Evolutionary conservation across 2,329 filamentous ascomycete genomes (phyloP), one percentile per base, ranked within the genome.

Genomic region (Dactylonectria macrodidyma): DNA sequence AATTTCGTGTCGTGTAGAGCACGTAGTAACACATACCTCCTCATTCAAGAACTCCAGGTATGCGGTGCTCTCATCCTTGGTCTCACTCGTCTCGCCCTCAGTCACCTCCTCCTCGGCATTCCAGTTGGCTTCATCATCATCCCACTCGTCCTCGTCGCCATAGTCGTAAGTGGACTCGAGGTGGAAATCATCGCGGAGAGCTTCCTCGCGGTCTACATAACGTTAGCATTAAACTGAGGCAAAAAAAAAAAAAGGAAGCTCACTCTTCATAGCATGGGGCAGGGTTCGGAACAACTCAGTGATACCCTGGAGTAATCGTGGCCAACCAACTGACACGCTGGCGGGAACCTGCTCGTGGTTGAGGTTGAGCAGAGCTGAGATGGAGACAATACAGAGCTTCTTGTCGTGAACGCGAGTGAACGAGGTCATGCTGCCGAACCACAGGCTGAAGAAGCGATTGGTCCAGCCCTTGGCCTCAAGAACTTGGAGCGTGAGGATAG

Each of bases 371-470:
- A 99, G 89, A 6, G 94, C 89, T 66, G 93, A 92, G 75, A 99
- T 98, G 54, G 95, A 95, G 19, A 95, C 93, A 75, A 99, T 98
- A 70, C 94, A 98, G 30, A 99, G 87, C 86, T 98, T 99, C 89
- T 99, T 99, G 85, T 99, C 96, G 80, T 99, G 96, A 2, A 99
- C 96, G 48, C 96, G 90, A 59, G 90, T 93, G 84, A 99, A 98
- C 77, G 90, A 92, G 70, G 97, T 93, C 84, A 99, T 99, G 83
- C 92, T 97, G 48, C 94, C 94, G 81, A 99, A 99, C 96, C 96
- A 99, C 66, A 97, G 85, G 82, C 94, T 97, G 86, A 99, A 99
- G 85, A 99, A 99, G 79, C 97, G 97, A 84, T 98, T 98, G 7
- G 96, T 98, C 95, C 95, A 98, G 68, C 90, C 92, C 77, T 97